Percentiles rank a stretch among this genome's conserved stretches.
Conservation (phyloP, 2,329 filamentous ascomycete species). For the Penicillium frequentans region DNA sequence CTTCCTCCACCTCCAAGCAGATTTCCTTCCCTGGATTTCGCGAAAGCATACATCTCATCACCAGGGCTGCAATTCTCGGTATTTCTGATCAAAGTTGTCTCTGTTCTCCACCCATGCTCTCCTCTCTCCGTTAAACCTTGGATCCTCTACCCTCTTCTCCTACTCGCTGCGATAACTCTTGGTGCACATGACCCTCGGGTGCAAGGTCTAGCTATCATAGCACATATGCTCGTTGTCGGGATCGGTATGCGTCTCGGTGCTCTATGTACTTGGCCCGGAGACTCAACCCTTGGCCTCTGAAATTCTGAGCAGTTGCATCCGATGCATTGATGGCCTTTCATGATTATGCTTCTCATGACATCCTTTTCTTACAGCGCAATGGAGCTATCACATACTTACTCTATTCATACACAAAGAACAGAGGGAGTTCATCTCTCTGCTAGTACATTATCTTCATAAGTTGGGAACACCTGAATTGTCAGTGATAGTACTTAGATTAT, state of each 20-base stretch:
- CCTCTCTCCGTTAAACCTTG: slow-evolving; percentile 67
- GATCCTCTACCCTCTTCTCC: slow-evolving; percentile 66
- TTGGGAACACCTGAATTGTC: neutral
- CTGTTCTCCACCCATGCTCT: slow-evolving; percentile 67
- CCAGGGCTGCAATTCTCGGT: slow-evolving; percentile 56
- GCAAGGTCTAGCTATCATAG: slow-evolving; percentile 43
- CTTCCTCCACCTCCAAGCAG: slow-evolving; percentile 43
- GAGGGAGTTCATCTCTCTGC: neutral
- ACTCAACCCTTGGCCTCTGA: neutral
- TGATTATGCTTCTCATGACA: neutral
- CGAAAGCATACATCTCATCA: slow-evolving; percentile 31
- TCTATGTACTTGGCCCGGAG: slow-evolving; percentile 32
- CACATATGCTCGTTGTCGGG: slow-evolving; percentile 50
- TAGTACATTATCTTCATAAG: neutral
- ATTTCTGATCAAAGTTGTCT: slow-evolving; percentile 68
- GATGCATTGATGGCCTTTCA: slow-evolving; percentile 1
- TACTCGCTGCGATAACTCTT: slow-evolving; percentile 67
- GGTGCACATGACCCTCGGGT: slow-evolving; percentile 34
- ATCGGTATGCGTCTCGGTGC: slow-evolving; percentile 39
- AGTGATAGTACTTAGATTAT: neutral
- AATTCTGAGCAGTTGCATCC: neutral
- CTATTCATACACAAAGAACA: neutral
- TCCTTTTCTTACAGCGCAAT: neutral
- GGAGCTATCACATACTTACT: neutral
- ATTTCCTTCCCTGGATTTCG: slow-evolving; percentile 26